phyloP scores from a whole-genome alignment of 495 filamentous ascomycete genomes.

The Talaromyces stipitatus region DNA sequence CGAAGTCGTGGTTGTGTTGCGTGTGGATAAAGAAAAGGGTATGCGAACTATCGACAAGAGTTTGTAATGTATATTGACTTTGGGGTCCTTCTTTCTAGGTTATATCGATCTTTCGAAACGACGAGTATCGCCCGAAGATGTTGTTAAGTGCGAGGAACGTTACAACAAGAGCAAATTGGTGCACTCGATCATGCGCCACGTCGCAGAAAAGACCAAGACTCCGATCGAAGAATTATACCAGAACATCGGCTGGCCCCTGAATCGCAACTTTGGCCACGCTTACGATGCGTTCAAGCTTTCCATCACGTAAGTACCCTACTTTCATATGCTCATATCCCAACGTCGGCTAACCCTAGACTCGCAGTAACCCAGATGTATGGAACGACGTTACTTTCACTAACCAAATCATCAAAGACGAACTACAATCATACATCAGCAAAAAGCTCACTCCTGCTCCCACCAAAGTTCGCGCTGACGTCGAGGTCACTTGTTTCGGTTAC shows the following conservation, averaged over 20 bases:
- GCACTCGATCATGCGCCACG: conserved; percentile 95
- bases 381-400: conserved; percentile 82
- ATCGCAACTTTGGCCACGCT: conserved; percentile 94
- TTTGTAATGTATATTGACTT: conserved; percentile 19
- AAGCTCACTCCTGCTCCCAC: conserved; percentile 93
- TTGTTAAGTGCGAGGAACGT: conserved; percentile 94
- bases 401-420: conserved; percentile 76
- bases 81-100: conserved; percentile 34
- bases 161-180: conserved; percentile 99
- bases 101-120: conserved; percentile 99
- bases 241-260: conserved; percentile 91
- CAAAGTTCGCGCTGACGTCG: conserved; percentile 95
- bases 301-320: conserved; percentile 65
- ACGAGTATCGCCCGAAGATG: conserved; percentile 93
- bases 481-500: conserved; percentile 97
- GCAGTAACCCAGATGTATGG: conserved; percentile 92
- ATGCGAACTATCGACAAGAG: conserved; percentile 13
- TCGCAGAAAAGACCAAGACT: conserved; percentile 90
- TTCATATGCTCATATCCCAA: conserved; percentile 8
- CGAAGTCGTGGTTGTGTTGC: conserved; percentile 94
- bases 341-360: not conserved
- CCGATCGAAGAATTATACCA: conserved; percentile 91
- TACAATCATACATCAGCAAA: conserved; percentile 90
- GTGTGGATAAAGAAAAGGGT: conserved; percentile 99
- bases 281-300: conserved; percentile 98